Percentiles rank a stretch among this genome's conserved stretches.
phyloP scores from a whole-genome alignment of 2,329 filamentous ascomycete species.

The Rhynchosporium secalis region DNA sequence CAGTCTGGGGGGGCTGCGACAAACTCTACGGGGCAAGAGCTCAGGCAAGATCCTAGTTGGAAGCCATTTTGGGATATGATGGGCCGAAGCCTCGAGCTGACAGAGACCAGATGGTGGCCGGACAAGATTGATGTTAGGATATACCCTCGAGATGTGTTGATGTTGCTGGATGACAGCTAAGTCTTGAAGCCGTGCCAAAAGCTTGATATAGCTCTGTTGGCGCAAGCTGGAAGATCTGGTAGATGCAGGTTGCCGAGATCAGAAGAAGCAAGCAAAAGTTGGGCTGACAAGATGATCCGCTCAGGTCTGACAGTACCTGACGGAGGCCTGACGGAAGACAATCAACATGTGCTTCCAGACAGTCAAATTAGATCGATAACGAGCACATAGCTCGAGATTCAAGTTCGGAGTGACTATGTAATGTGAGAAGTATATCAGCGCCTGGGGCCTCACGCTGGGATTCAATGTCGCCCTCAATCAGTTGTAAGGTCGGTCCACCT shows the following conservation, averaged over 20 bases:
- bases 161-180: neutral
- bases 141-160: neutral
- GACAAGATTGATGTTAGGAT: neutral
- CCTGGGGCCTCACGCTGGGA: no score
- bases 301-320: neutral
- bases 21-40: conserved; percentile 5
- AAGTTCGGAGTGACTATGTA: no score
- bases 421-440: no score
- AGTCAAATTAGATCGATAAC: no score
- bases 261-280: conserved; percentile 1
- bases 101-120: neutral
- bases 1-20: conserved; percentile 4
- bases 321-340: neutral
- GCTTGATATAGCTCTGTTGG: neutral
- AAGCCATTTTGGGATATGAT: conserved; percentile 8
- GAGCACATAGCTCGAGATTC: no score
- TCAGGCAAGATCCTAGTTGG: conserved; percentile 6
- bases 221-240: neutral
- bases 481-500: neutral
- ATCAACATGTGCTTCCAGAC: neutral
- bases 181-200: neutral
- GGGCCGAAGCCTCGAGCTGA: neutral
- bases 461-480: no score
- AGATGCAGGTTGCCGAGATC: neutral
- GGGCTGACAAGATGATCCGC: neutral